Evolutionary conservation across 108 stramenopile species (phyloP).

Genomic region (Nannochloropsis salina): DNA sequence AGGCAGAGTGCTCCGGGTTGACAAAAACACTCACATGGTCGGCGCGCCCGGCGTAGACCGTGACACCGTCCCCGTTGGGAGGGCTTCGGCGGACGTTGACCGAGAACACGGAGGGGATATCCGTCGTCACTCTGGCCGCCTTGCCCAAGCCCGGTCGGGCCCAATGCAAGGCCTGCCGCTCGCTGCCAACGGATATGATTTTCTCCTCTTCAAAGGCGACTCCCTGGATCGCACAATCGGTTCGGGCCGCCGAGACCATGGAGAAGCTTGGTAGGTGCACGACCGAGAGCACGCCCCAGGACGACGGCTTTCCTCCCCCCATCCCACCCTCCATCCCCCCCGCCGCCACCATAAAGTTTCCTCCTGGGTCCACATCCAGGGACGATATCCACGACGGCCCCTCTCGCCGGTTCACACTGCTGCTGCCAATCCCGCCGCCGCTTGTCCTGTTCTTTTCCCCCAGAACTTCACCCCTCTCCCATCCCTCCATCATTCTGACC

Average conservation of each 20-base stretch:
- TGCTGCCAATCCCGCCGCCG: not conserved
- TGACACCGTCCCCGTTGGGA: not conserved
- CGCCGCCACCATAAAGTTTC: not conserved
- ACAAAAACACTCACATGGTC: not conserved
- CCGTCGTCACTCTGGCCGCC: not conserved
- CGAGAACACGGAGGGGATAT: conserved; percentile 1
- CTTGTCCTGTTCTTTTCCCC: not conserved
- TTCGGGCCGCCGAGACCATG: not conserved
- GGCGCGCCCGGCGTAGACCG: not conserved
- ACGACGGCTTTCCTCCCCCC: not conserved
- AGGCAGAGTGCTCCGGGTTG: not conserved
- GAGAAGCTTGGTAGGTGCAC: not conserved
- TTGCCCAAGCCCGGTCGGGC: not conserved
- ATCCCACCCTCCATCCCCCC: not conserved
- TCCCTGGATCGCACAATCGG: not conserved
- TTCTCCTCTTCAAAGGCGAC: not conserved
- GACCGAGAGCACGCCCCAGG: not conserved
- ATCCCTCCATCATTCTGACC: not conserved
- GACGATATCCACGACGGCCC: not conserved
- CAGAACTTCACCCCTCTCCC: not conserved
- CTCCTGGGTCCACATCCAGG: not conserved
- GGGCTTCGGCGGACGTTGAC: not conserved
- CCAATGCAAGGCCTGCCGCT: not conserved
- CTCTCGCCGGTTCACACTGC: not conserved
- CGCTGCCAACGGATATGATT: not conserved